Evolutionary conservation across 139 green algal species (phyloP).

Genomic region (Raphidocelis subcapitata): DNA sequence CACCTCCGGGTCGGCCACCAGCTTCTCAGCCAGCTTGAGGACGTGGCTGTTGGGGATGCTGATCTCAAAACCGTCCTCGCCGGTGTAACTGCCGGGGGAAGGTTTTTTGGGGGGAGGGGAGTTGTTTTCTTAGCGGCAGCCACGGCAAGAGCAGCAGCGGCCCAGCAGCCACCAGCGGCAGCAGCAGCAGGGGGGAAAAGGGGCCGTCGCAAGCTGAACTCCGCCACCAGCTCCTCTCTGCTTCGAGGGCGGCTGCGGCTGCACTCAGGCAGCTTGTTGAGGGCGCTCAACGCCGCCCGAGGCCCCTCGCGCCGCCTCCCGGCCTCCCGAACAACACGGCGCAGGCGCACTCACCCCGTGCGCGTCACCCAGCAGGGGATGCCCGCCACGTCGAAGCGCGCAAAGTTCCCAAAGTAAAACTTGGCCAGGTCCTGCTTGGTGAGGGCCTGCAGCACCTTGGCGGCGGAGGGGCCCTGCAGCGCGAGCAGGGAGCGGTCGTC

Average conservation of each 20-base stretch:
- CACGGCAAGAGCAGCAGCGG: no score
- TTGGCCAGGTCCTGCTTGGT: slow-evolving; percentile 73
- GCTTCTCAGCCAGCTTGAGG: slow-evolving; percentile 69
- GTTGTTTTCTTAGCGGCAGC: neutral
- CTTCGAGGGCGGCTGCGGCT: no score
- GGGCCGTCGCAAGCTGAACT: no score
- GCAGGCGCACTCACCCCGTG: slow-evolving; percentile 70
- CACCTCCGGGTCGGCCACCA: slow-evolving; percentile 64
- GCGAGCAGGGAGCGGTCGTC: slow-evolving; percentile 92
- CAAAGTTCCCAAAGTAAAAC: slow-evolving; percentile 94
- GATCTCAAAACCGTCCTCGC: slow-evolving; percentile 99
- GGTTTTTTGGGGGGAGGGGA: neutral
- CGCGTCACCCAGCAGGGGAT: slow-evolving; percentile 86
- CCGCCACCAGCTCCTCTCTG: no score
- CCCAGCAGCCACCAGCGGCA: no score
- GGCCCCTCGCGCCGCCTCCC: no score
- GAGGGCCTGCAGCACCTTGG: slow-evolving; percentile 40
- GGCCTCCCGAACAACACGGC: no score
- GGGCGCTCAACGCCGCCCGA: no score
- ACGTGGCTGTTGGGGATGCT: slow-evolving; percentile 75
- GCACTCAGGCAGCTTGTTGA: no score
- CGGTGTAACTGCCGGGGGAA: slow-evolving; percentile 84
- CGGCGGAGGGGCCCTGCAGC: slow-evolving; percentile 82
- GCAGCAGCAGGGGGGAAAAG: no score
- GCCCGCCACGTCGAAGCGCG: slow-evolving; percentile 68